Base-by-base conservation (phyloP, 2,329 filamentous ascomycete species). In the Immersiporthe knoxdaviesiana region DNA sequence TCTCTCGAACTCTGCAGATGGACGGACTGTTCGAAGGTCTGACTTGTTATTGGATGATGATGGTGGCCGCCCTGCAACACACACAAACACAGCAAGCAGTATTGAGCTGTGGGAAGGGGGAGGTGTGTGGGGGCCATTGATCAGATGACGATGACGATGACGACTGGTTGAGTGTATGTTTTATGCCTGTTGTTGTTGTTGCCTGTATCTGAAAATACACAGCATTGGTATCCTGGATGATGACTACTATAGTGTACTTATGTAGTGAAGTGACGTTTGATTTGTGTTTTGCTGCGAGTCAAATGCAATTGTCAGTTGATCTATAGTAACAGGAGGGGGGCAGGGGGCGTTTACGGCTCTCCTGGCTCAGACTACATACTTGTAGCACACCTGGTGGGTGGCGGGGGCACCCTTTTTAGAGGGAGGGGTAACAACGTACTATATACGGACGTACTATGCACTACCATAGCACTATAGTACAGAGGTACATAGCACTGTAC, bases 161-260 rank as follows among this genome's bases (percentile, higher is more conserved):
- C 62, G 62, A 54, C 63, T 56, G 47, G 41, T 41, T 39, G 32
- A 65, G 63, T 65, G 63, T 65, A 65, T 54, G 37, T 39, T 41
- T 56, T 41, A 44, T 50, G 41, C 10, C 39, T 56, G 52, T 30
- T 11, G 63, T 35, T 35, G 52, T 30, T 11, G 63, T 39, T 12
- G 37, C 39, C 50, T 21, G 47, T n/a, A 11, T 41, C 8, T 7
- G 35, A 65, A 58, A 44, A 65, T 52, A 41, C n/a, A 37, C 16
- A 37, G 32, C 32, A 63, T 52, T 21, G 62, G 62, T 52, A 63
- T 37, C 44, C 21, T 44, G 30, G 32, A 37, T 12, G 16, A 30
- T 2, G n/a, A n/a, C n/a, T n/a, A 10, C 6, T 39, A 10, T 12
- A 16, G 35, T 37, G 30, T 32, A 16, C 10, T 2, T 5, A 21